Evolutionary conservation across 2,329 filamentous ascomycete genomes (phyloP), one percentile per base, ranked within the genome.

Genomic region (Pestalotiopsis sp.): DNA sequence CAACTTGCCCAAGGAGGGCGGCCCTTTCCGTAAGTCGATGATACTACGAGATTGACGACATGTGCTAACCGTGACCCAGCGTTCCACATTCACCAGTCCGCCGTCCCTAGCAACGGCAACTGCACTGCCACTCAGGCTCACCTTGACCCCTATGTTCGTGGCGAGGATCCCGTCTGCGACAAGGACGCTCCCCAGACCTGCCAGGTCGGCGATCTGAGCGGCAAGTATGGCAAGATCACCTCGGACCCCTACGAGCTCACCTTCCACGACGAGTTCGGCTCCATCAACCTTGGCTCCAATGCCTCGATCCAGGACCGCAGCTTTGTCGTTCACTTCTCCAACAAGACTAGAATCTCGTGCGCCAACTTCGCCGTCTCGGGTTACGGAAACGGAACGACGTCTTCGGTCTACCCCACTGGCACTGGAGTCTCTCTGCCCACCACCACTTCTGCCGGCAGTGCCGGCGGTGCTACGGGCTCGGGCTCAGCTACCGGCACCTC

Each of bases 131-230:
- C 93, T 1, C 83, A 88, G 4, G 88, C 83, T 2, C 93, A 95
- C 76, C 86, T 94, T 13, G 92, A 95, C 76, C 92, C 93, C 20
- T 93, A 86, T 78, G 77, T 84, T 64, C 90, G 91, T 65, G 89
- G 89, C 71, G 89, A 94, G 76, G 80, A 79, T 1, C 83, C 89
- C 4, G 74, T 85, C 4, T 95, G 93, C 81, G 84, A 94, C 75
- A 49, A 81, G 12, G 73, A 77, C 11, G 76, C 81, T 6, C 90
- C 90, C 7, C 80, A 87, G 70, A 90, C 88, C 11, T 96, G 93
- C 82, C 89, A 95, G 80, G 88, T 93, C 12, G 93, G 93, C 72
- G 93, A 95, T 78, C 84, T 94, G 68, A 87, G 88, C 74, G 93
- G 93, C 76, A 95, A 95, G 82, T 83, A 91, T 75, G 92, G 92